Evolutionary conservation across 1,284 basidiomycete genomes (phyloP), one percentile per base, ranked within the genome.

Genomic region (Malassezia yamatoensis): DNA sequence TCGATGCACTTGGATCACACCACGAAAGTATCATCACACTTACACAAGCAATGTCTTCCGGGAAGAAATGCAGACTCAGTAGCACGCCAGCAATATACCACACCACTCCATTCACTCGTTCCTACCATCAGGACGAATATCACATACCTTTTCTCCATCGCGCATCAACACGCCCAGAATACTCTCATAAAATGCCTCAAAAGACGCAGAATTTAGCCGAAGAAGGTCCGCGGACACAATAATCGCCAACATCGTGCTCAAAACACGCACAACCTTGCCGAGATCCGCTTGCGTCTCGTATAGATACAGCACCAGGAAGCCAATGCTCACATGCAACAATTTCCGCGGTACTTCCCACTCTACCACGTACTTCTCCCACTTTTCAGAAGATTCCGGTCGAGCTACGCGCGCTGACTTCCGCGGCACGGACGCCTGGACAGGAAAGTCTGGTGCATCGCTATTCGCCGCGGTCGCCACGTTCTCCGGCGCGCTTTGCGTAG

Each of bases 11-110:
- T 0, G 93, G 96, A 77, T 98, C 93, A 3, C 89, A 90, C 88
- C 93, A 96, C 29, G 90, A 91, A 42, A 98, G 83, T 60, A 68
- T 66, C 64, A 73, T 70, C 49, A 73, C 61, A 8, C 67, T 65
- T 7, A 72, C 67, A 43, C 64, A 65, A 12, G 70, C 69, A 48
- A 74, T 68, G 60, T 74, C 71, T 21, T 66, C 71, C n/a, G 63
- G 67, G 63, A 70, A 64, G 58, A 86, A 78, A 1, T 82, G 77
- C 18, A 98, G 81, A 33, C 85, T 87, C 68, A 85, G 82, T 61
- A 90, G 83, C 64, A 89, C 89, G 16, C 93, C 93, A 32, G 93
- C 77, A 50, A 96, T 84, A 75, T 96, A 98, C 88, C 89, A 96
- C 43, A 96, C 84, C 32, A 93, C 89, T 4, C 93, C 93, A 44